These are phyloP conservation scores for Pseudopyricularia cyperi DNA, from an alignment of 2,329 filamentous ascomycete species.

Conservation along the genomic window DNA sequence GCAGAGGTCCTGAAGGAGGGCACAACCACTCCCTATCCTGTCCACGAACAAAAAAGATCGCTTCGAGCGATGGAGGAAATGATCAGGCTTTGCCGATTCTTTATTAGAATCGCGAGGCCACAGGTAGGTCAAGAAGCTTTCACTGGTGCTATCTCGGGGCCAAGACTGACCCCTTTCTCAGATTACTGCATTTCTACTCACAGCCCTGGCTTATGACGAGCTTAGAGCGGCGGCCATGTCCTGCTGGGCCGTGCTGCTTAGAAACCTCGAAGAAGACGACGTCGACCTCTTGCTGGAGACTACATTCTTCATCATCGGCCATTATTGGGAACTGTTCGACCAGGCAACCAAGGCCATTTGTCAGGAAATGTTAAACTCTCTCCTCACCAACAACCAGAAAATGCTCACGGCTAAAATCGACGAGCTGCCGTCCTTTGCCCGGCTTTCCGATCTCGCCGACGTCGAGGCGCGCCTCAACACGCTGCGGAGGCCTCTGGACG, in stretches of 20 bases:
- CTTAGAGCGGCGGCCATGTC: slow-evolving; percentile 70
- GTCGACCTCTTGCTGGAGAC: slow-evolving; percentile 72
- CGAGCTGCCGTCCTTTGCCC: slow-evolving; percentile 64
- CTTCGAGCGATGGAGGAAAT: slow-evolving; percentile 81
- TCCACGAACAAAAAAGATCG: slow-evolving; percentile 60
- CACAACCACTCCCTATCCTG: slow-evolving; percentile 34
- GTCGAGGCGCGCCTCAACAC: slow-evolving; percentile 52
- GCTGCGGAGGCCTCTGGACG: slow-evolving; percentile 52
- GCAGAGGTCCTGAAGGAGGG: slow-evolving; percentile 66
- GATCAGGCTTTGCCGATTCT: slow-evolving; percentile 60
- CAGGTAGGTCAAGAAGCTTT: slow-evolving; percentile 46
- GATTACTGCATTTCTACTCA: slow-evolving; percentile 87
- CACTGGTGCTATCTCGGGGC: neutral
- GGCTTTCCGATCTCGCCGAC: slow-evolving; percentile 55
- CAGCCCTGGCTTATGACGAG: slow-evolving; percentile 60
- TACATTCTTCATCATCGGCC: slow-evolving; percentile 75
- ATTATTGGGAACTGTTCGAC: slow-evolving; percentile 63
- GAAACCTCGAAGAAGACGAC: slow-evolving; percentile 57
- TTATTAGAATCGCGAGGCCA: slow-evolving; percentile 68
- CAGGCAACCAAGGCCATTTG: slow-evolving; percentile 45
- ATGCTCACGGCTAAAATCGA: slow-evolving; percentile 55
- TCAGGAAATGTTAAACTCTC: slow-evolving; percentile 46
- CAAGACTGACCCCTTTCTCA: slow-evolving; percentile 23
- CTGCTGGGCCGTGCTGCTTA: slow-evolving; percentile 73
- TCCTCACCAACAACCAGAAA: slow-evolving; percentile 49